Evolutionary conservation across 1,139 yeast genomes (phyloP), one percentile per base, ranked within the genome.

Genomic region (Diutina sp.): DNA sequence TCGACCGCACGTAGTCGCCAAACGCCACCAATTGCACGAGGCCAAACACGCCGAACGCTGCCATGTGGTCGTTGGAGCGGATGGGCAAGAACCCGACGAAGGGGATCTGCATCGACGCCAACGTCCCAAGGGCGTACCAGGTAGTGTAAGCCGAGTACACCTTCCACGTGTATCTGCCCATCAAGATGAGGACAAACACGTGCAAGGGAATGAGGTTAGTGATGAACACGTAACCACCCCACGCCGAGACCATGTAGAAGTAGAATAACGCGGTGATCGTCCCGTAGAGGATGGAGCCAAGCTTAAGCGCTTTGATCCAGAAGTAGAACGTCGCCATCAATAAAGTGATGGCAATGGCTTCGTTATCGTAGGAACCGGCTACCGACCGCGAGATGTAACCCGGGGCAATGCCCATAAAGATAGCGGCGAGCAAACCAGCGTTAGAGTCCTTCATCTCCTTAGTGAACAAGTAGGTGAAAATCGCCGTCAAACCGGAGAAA

Each of bases 151-250:
- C 90, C 16, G 95, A 84, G 70, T 95, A 95, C 58, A 93, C 71
- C 64, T 84, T 83, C 63, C 85, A 84, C 65, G 82, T 83, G 72
- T 90, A 95, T 66, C 99, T 84, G 57, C 99, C 99, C 99, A 95
- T 95, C 62, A 89, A 73, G 58, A 95, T 73, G 66, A 95, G 77
- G 54, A 90, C 93, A 68, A 95, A 91, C 38, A 91, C 90, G 69
- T 95, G 99, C 65, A 95, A 78, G 56, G 99, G 99, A 65, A 95
- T 90, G 77, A 95, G 84, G 73, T 95, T 95, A 60, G 99, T 95
- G 72, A 95, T 95, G 76, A 95, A 95, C 56, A 93, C 99, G 68
- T 95, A 95, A 28, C 99, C 99, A 77, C 99, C 99, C 99, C 99
- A 95, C n/a, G 99, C 99, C 56, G 96, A 86, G 56, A 95, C 99